Base-by-base conservation (phyloP, 495 filamentous ascomycete genomes). In the Friedmanniomyces simplex region DNA sequence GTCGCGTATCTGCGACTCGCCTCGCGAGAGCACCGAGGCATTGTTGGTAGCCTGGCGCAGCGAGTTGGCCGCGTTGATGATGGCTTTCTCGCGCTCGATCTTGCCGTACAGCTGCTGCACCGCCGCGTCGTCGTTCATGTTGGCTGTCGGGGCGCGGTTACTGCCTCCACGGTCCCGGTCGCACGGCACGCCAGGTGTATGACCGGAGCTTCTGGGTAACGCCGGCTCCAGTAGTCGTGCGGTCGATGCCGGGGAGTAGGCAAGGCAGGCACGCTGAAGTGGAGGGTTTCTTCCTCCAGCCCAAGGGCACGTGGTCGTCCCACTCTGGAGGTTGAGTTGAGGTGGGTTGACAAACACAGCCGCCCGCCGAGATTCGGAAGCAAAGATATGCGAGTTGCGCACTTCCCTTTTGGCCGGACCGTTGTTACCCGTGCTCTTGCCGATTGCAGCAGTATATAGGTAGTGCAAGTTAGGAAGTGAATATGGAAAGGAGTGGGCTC, bases 31-130 rank as follows among this genome's bases (percentile, higher is more conserved):
- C 57, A 97, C 90, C 54, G 82, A 74, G 54, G 87, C 85, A 71
- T 99, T 97, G 73, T 88, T 83, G 65, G 91, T 96, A 66, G 91
- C 89, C 74, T 89, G 87, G 76, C 90, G 85, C 88, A 99, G 95
- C 57, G 85, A 80, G 69, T 88, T 88, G 52, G 94, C 94, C 63
- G 88, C 90, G 72, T 88, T 85, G 78, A 99, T 93, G 63, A 99
- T 82, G 65, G 86, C 85, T 78, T 91, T 90, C 72, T 99, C 94
- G 71, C 93, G 82, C 78, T 96, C 89, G 73, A 97, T 96, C 88
- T 99, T 97, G 74, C 83, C 85, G 75, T 85, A 82, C 76, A 97
- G 88, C 74, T 91, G 86, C 73, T 78, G 80, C 74, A 91, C 82
- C 65, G 87, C 82, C 66, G 90, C 85, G 64, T 95, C 89, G 71